A percentile compares a stretch with the other conserved stretches of the same genome.
These are phyloP conservation scores for Naematelia encephala DNA, from an alignment of 768 basidiomycete species.

Conservation along the genomic window DNA sequence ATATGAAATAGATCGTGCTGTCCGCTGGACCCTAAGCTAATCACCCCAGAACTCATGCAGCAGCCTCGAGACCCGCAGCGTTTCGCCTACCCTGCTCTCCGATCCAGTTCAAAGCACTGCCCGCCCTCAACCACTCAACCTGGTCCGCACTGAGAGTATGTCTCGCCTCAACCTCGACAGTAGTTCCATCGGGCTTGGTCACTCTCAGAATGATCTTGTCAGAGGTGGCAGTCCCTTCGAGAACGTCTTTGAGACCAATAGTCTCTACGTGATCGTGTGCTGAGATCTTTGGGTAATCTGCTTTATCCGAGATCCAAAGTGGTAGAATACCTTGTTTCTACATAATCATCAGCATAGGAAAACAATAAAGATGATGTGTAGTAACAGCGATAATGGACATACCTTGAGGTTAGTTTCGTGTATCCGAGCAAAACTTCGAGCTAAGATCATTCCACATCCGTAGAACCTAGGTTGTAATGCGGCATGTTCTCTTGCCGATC, in stretches of 20 bases:
- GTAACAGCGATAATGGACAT: conserved; percentile 21
- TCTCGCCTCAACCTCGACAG: conserved; percentile 66
- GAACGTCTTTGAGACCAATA: conserved; percentile 68
- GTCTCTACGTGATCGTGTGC: conserved; percentile 78
- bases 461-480: conserved; percentile 95
- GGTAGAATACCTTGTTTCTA: conserved; percentile 98
- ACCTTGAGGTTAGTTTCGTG: conserved; percentile 97
- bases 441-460: conserved; percentile 81
- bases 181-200: conserved; percentile 62
- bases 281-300: conserved; percentile 78
- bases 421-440: conserved; percentile 93
- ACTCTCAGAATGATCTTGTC: conserved; percentile 60
- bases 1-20: background rate
- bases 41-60: too few species aligned
- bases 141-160: conserved; percentile 92
- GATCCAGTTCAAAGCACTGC: conserved; percentile 87
- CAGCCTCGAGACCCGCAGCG: background rate
- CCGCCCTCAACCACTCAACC: conserved; percentile 81
- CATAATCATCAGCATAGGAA: background rate
- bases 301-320: conserved; percentile 84
- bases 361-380: background rate
- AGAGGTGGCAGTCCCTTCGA: conserved; percentile 50
- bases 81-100: conserved; percentile 33
- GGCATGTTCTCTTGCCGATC: conserved; percentile 95
- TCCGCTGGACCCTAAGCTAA: too few species aligned